Evolutionary conservation across 352 stramenopile species (phyloP), one percentile per base, ranked within the genome.

Genomic region (Saprolegnia parasitica): DNA sequence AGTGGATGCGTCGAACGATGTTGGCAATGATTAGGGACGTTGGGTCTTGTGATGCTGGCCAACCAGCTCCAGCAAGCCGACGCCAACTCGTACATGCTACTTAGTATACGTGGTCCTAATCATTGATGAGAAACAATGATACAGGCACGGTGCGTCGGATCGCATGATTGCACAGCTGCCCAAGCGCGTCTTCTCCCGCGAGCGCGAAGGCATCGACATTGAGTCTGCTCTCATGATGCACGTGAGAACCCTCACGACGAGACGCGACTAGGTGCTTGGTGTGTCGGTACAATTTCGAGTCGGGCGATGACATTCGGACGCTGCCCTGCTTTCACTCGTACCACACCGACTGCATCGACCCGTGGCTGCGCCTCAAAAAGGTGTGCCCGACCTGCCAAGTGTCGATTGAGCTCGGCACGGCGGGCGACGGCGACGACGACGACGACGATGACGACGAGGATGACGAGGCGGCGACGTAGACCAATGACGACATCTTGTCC

Each of bases 321-420:
- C 75, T 98, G 56, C 92, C 92, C 32, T 98, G 93, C 73, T 96
- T 96, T 70, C 93, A 98, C 72, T 95, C 85, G 37, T 97, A 98
- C 71, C 93, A 98, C 75, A 93, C 83, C 70, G 85, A 95, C 40
- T 98, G 93, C 74, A 88, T 98, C 55, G 92, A 97, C 74, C 86
- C 82, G 65, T 98, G 93, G 93, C 78, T 98, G 9, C 81, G 76
- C n/a, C 77, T 92, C 15, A 96, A 97, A 81, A 95, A 95, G 70
- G 88, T 93, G 20, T 98, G 93, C 70, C 93, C 93, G 20, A 83
- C 94, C 56, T 95, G 87, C 65, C 87, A 95, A 55, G 92, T 90
- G 73, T 91, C 84, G 71, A 82, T 95, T 62, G 84, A 93, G 67
- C 78, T 84, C 56, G 42, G 13, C 11, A 49, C 42, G 3, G 18